These are phyloP conservation scores for Isatis lusitanica DNA, from an alignment of 441 rosid genomes.

Conservation along the genomic window DNA sequence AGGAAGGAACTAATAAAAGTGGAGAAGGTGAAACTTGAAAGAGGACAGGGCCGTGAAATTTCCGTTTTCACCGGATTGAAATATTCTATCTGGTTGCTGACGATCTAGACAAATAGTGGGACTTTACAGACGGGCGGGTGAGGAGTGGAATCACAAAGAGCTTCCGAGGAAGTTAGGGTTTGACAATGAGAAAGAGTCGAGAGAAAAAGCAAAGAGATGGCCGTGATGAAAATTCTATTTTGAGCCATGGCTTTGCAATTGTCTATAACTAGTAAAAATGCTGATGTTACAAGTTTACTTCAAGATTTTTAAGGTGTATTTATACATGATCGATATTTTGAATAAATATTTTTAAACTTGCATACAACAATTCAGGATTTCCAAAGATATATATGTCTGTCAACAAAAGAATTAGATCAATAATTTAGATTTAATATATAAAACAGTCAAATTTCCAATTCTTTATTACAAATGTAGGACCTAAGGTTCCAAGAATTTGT, in stretches of 20 bases:
- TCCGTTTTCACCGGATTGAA: background rate
- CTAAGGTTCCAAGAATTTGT: background rate
- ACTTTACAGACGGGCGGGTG: slow-evolving; percentile 41
- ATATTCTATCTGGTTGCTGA: background rate
- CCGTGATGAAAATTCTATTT: background rate
- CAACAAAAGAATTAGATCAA: background rate
- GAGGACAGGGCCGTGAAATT: background rate
- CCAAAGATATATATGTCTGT: slow-evolving; percentile 1
- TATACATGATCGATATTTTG: background rate
- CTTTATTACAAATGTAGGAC: background rate
- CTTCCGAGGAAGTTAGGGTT: slow-evolving; percentile 21
- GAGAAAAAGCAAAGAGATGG: slow-evolving; percentile 5
- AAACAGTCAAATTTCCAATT: background rate
- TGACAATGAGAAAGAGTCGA: slow-evolving; percentile 19
- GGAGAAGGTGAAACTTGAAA: background rate
- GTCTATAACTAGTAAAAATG: background rate
- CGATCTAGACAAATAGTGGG: background rate
- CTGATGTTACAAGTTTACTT: background rate
- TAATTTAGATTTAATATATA: background rate
- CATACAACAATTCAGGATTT: slow-evolving; percentile 24
- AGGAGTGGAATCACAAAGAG: slow-evolving; percentile 45
- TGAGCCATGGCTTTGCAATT: slow-evolving; percentile 17
- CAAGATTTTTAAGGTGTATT: background rate
- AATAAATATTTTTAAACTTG: slow-evolving; percentile 12
- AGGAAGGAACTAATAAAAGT: background rate